These are phyloP conservation scores for Torrubiella hemipterigena DNA, from an alignment of 2,329 filamentous ascomycete genomes.

Conservation along the genomic window DNA sequence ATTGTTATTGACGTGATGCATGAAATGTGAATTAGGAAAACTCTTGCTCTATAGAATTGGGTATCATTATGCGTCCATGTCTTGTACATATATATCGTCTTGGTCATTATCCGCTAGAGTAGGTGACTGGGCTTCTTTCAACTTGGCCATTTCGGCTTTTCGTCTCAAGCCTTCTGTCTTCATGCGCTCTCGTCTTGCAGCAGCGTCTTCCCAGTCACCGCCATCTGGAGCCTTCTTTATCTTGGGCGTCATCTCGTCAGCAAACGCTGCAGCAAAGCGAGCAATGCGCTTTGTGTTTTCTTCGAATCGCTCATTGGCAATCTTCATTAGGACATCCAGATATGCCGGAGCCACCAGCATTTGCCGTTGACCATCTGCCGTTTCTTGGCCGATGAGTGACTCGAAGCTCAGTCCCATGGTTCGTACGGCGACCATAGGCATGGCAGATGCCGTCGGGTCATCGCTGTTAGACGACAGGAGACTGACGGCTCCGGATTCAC, in stretches of 20 bases:
- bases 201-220: slow-evolving; percentile 42
- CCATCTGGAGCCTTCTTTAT: slow-evolving; percentile 20
- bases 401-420: slow-evolving; percentile 75
- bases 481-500: slow-evolving; percentile 78
- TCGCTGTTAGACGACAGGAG: slow-evolving; percentile 25
- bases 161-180: slow-evolving; percentile 43
- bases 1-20: too few relatives aligned
- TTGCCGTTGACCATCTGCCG: slow-evolving; percentile 21
- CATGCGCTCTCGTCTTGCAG: slow-evolving; percentile 40
- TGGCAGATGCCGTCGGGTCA: slow-evolving; percentile 19
- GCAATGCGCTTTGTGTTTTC: slow-evolving; percentile 58
- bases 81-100: too few relatives aligned
- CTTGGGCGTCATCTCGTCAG: slow-evolving; percentile 16
- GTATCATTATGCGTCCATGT: too few relatives aligned
- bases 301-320: slow-evolving; percentile 64
- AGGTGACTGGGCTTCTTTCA: too few relatives aligned
- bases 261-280: slow-evolving; percentile 46
- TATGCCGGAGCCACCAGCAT: slow-evolving; percentile 54
- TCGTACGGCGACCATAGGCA: slow-evolving; percentile 73
- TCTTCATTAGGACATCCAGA: slow-evolving; percentile 50
- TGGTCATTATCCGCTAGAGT: too few relatives aligned
- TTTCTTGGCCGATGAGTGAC: slow-evolving; percentile 56
- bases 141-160: slow-evolving; percentile 34
- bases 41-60: too few relatives aligned
- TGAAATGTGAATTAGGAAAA: too few relatives aligned